Evolutionary conservation across 164 flowering plant genomes (phyloP).

Genomic region (Santalum album): DNA sequence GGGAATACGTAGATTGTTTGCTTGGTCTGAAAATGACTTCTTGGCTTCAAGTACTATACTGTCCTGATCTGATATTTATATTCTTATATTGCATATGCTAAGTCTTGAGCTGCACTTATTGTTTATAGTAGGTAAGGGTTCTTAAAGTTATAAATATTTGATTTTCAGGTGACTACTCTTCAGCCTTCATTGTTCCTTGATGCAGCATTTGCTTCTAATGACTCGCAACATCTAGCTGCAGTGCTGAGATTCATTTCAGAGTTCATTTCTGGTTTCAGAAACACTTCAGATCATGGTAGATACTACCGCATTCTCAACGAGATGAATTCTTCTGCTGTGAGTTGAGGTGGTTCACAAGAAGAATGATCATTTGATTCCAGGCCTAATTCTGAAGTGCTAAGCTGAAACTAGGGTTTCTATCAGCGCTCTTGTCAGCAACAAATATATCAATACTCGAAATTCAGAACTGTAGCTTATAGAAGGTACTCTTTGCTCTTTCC

Average conservation of each 20-base stretch:
- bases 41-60: too few species aligned
- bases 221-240: slow-evolving; percentile 75
- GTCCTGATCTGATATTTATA: too few species aligned
- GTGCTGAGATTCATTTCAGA: slow-evolving; percentile 80
- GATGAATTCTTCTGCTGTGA: slow-evolving; percentile 30
- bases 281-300: slow-evolving; percentile 48
- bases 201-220: slow-evolving; percentile 68
- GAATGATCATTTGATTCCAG: background rate
- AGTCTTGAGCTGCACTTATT: too few species aligned
- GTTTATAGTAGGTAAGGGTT: too few species aligned
- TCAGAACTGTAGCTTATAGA: background rate
- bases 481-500: background rate
- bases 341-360: slow-evolving; percentile 14
- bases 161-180: slow-evolving; percentile 59
- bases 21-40: too few species aligned
- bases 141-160: background rate
- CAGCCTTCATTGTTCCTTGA: slow-evolving; percentile 86
- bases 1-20: too few species aligned
- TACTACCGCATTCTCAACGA: slow-evolving; percentile 46
- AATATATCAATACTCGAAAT: too few species aligned
- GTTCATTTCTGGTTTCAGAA: slow-evolving; percentile 68
- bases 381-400: background rate
- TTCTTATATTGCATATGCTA: too few species aligned
- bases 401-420: background rate
- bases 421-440: background rate